phyloP scores from a whole-genome alignment of 805 yeast genomes.

The Nakazawaea siamensis region DNA sequence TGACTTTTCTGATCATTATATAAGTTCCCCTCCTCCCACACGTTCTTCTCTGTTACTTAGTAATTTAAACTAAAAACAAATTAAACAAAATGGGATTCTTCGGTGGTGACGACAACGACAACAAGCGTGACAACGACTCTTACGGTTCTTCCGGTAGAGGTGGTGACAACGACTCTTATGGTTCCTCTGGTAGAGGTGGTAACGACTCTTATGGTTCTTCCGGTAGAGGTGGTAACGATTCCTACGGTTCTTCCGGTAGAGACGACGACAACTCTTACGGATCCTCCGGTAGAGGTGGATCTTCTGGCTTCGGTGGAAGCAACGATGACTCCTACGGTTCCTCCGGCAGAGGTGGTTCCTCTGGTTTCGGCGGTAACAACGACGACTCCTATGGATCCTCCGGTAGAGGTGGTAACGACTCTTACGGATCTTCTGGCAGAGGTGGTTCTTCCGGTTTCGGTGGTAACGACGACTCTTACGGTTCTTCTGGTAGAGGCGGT shows the following conservation, averaged over 20 bases:
- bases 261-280: constrained; percentile 4
- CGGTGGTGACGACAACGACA: background rate
- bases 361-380: constrained; percentile 17
- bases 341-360: constrained; percentile 18
- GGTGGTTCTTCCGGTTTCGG: constrained; percentile 12
- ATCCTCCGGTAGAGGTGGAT: constrained; percentile 14
- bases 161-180: constrained; percentile 20
- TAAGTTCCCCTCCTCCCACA: too few relatives aligned
- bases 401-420: constrained; percentile 17
- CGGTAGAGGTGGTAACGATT: constrained; percentile 1
- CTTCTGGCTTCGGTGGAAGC: background rate
- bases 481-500: constrained; percentile 14
- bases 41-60: too few relatives aligned
- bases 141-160: constrained; percentile 18
- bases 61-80: too few relatives aligned
- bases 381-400: constrained; percentile 24
- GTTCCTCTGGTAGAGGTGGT: constrained; percentile 14
- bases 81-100: constrained; percentile 27
- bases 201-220: constrained; percentile 18
- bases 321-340: constrained; percentile 1
- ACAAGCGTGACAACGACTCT: constrained; percentile 15
- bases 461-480: constrained; percentile 19
- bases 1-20: too few relatives aligned
- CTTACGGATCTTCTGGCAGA: constrained; percentile 17
- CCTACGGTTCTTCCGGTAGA: constrained; percentile 14